A percentile compares a stretch with the other conserved stretches of the same genome.
phyloP scores from a whole-genome alignment of 768 basidiomycete genomes.

The Lactifluus hygrophoroides region DNA sequence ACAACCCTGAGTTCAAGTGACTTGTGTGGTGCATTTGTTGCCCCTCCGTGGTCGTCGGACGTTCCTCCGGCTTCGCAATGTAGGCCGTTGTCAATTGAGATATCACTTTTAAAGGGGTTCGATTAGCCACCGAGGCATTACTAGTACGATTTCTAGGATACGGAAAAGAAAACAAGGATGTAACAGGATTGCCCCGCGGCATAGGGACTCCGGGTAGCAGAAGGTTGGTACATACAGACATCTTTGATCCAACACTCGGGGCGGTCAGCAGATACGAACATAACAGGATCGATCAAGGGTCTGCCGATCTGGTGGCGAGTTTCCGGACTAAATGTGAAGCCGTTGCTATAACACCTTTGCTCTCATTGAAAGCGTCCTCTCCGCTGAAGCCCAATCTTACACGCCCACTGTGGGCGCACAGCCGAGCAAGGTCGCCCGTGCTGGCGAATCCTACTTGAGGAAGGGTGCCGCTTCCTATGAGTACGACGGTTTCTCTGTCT shows the following conservation, averaged over 20 bases:
- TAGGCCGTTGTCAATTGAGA: neutral
- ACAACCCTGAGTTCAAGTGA: constrained; percentile 3
- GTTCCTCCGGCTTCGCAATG: constrained; percentile 11
- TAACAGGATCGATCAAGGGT: neutral
- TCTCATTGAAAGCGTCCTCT: constrained; percentile 15
- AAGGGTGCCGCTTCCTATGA: constrained; percentile 1
- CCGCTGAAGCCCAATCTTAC: constrained; percentile 15
- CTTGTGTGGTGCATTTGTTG: constrained; percentile 9
- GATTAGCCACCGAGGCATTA: constrained; percentile 1
- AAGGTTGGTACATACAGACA: neutral
- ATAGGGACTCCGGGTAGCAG: neutral
- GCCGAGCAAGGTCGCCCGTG: constrained; percentile 8
- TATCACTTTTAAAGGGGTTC: constrained; percentile 8
- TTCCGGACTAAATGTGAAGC: constrained; percentile 3
- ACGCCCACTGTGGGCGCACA: constrained; percentile 2
- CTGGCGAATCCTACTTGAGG: neutral
- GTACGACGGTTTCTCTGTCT: constrained; percentile 6
- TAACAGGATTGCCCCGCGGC: constrained; percentile 1
- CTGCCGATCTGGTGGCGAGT: neutral
- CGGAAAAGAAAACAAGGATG: neutral
- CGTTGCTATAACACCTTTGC: neutral
- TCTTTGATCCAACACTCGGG: neutral
- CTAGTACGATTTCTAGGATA: constrained; percentile 9
- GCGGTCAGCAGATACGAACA: constrained; percentile 2
- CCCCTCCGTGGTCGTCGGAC: constrained; percentile 20